Conservation (phyloP, 2,329 filamentous ascomycete species). For the Penicillium polonicum region DNA sequence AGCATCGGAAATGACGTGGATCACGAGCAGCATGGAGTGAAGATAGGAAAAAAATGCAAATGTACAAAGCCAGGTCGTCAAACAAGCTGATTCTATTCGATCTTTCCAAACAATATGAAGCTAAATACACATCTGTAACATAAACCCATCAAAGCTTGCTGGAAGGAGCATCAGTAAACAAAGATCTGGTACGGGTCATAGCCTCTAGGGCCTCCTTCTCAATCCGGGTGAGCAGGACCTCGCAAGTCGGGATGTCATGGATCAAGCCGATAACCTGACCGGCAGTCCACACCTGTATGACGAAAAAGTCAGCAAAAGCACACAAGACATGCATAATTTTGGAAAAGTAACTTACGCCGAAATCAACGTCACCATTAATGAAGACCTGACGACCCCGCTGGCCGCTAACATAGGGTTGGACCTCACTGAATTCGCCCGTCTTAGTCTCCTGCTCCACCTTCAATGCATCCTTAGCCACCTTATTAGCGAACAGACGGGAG, state of each 20-base stretch:
- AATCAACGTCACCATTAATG: constrained; percentile 84
- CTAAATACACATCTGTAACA: background rate
- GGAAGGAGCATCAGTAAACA: constrained; percentile 49
- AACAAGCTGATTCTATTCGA: background rate
- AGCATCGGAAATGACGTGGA: background rate
- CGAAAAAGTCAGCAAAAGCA: constrained; percentile 14
- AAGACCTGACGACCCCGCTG: constrained; percentile 91
- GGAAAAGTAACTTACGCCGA: constrained; percentile 64
- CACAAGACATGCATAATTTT: background rate
- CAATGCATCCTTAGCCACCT: constrained; percentile 75
- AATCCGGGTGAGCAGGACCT: constrained; percentile 67
- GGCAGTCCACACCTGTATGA: constrained; percentile 81
- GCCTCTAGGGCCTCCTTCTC: constrained; percentile 72
- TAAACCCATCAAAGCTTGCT: constrained; percentile 56
- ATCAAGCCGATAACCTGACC: constrained; percentile 92
- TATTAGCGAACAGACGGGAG: constrained; percentile 82
- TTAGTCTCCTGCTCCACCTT: constrained; percentile 80
- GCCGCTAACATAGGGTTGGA: constrained; percentile 83
- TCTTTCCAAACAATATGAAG: background rate
- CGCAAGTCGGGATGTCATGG: constrained; percentile 77
- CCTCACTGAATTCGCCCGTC: constrained; percentile 84
- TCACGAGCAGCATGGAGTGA: background rate
- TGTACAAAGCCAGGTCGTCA: background rate
- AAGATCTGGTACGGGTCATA: constrained; percentile 58
- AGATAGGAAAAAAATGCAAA: background rate